Conservation (phyloP, 2,329 filamentous ascomycete species). For the Trichophyton rubrum region DNA sequence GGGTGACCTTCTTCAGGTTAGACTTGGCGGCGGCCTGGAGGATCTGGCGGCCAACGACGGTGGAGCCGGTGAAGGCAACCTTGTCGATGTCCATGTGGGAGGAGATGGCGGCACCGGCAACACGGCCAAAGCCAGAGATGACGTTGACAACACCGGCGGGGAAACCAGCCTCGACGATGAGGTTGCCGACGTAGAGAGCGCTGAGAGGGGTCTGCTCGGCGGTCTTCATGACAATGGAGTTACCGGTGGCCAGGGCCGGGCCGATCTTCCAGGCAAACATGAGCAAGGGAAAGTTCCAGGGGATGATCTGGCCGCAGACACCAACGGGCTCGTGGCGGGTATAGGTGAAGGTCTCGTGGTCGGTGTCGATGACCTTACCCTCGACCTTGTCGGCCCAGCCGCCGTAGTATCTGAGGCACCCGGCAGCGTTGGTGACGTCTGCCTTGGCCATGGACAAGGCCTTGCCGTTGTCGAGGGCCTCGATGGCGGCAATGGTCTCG, state of each 20-base stretch:
- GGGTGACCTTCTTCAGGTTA: constrained; percentile 54
- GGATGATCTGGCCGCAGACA: constrained; percentile 80
- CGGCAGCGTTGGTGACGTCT: constrained; percentile 57
- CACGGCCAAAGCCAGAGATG: constrained; percentile 63
- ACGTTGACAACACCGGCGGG: constrained; percentile 51
- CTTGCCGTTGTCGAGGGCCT: constrained; percentile 54
- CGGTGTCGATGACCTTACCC: constrained; percentile 74
- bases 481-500: constrained; percentile 65
- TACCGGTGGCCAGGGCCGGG: constrained; percentile 52
- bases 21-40: constrained; percentile 50
- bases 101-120: constrained; percentile 57
- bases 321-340: constrained; percentile 66
- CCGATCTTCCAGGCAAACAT: constrained; percentile 83
- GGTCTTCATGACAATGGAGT: constrained; percentile 52
- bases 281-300: constrained; percentile 78
- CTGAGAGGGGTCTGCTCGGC: constrained; percentile 57
- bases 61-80: constrained; percentile 52
- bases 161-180: constrained; percentile 50
- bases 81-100: constrained; percentile 54
- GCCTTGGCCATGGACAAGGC: constrained; percentile 42
- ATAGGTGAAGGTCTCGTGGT: constrained; percentile 71
- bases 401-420: constrained; percentile 72
- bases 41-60: constrained; percentile 47
- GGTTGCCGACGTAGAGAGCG: constrained; percentile 46
- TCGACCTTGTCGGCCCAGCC: constrained; percentile 93